Conservation (phyloP, 2,329 filamentous ascomycete genomes). For the Aspergillus proliferans region DNA sequence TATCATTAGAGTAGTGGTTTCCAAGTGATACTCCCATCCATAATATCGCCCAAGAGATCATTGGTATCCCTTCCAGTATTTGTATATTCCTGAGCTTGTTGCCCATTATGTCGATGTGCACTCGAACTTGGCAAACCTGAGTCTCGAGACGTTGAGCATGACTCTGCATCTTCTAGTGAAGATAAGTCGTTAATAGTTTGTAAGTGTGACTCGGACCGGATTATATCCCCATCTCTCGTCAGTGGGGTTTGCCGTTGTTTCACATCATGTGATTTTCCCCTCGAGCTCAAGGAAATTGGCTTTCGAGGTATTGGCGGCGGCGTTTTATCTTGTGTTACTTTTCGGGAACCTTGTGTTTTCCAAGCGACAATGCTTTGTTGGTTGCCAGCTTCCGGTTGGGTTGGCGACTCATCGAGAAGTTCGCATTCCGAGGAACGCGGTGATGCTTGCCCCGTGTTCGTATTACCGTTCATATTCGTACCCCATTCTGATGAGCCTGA, state of each 20-base stretch:
- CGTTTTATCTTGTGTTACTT: conserved; percentile 18
- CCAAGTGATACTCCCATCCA: conserved; percentile 22
- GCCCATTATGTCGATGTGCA: neutral
- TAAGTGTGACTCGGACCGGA: neutral
- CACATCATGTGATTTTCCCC: neutral
- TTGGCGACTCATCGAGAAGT: neutral
- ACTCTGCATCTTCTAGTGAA: neutral
- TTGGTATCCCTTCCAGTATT: neutral
- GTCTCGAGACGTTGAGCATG: neutral
- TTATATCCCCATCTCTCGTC: neutral
- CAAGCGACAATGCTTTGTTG: neutral
- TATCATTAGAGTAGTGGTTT: conserved; percentile 24
- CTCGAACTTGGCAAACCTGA: neutral
- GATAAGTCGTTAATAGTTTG: neutral
- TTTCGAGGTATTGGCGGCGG: conserved; percentile 59
- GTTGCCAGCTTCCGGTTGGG: neutral
- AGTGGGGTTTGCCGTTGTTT: neutral
- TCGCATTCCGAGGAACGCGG: neutral
- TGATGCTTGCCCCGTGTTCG: neutral
- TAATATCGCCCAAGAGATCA: conserved; percentile 21
- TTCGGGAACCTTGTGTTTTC: neutral
- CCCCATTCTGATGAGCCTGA: neutral
- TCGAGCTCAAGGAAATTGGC: conserved; percentile 41
- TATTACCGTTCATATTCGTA: neutral
- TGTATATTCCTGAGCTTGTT: too few species aligned